Evolutionary conservation across 257 asterid species (phyloP), one percentile per base, ranked within the genome.

Genomic region (Fraxinus excelsior): DNA sequence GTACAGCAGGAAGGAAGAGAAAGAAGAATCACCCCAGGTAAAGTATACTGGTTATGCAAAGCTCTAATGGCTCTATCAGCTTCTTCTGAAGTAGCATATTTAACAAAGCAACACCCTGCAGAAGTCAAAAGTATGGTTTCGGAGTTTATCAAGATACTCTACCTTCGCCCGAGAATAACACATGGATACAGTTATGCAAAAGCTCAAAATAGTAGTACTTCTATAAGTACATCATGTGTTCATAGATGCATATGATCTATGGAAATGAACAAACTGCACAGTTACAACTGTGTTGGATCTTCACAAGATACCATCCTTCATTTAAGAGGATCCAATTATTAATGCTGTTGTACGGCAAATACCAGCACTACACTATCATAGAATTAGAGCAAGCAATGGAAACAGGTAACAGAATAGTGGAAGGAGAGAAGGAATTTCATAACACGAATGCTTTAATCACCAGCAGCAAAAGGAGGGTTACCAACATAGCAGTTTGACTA

Each of bases 31-130:
- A 94, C 98, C 98, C 99, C 99, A 37, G 97, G 97, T 78, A 92
- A 82, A 58, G 90, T 92, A 80, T 86, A 84, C 71, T 92, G 96
- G 80, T 92, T 94, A 80, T 94, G 99, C 80, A 94, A 87, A 68
- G 86, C 93, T 85, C 87, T 88, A 84, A 94, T 94, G 79, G 99
- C 99, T 84, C 92, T 89, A 74, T 94, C 97, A 77, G 99, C 99
- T 82, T 94, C 99, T 82, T 86, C 96, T 70, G 94, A 80, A 75
- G 94, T 85, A 83, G 89, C 95, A 90, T 90, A 94, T 80, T 92
- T 94, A 81, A 94, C 84, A 82, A 94, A 94, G 88, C 99, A 94
- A 90, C 99, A 94, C 78, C 99, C 99, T 94, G 98, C 96, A 88
- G 78, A 86, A 81, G 84, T 83, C 76, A 84, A 87, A 80, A 79